Percentiles rank a stretch among this genome's conserved stretches.
Evolutionary conservation across 805 yeast genomes (phyloP).

Genomic region (Sugiyamaella marilandica): DNA sequence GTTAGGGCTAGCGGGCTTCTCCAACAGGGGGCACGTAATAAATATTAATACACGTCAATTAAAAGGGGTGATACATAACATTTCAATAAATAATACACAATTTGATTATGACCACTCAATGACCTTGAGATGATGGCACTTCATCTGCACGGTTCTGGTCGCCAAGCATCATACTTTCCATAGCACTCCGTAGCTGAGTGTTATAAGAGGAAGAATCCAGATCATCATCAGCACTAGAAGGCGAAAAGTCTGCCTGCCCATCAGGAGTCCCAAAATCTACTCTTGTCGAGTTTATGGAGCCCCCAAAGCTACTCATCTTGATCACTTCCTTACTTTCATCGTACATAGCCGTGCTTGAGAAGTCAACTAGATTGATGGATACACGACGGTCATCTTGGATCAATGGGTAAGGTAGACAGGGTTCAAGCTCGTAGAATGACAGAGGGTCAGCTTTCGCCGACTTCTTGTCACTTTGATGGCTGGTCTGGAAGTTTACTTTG

Average conservation of each 20-base stretch:
- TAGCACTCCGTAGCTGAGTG: conserved; percentile 18
- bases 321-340: background rate
- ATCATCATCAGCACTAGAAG: conserved; percentile 3
- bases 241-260: conserved; percentile 24
- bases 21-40: too few species aligned
- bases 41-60: background rate
- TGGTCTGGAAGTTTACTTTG: background rate
- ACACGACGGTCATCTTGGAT: conserved; percentile 25
- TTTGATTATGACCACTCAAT: background rate
- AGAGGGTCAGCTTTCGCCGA: conserved; percentile 19
- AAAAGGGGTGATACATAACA: background rate
- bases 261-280: conserved; percentile 23
- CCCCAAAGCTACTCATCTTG: conserved; percentile 12
- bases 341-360: background rate
- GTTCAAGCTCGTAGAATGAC: conserved; percentile 24
- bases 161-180: conserved; percentile 21
- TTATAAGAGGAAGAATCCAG: conserved; percentile 4
- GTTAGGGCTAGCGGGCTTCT: background rate
- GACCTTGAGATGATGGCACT: too few species aligned
- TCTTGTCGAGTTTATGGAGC: conserved; percentile 6
- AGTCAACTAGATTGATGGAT: conserved; percentile 10
- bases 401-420: conserved; percentile 26
- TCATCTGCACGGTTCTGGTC: too few species aligned
- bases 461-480: conserved; percentile 2
- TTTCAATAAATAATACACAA: background rate